Evolutionary conservation across 2,329 filamentous ascomycete species (phyloP).

Genomic region (Nemania sp.): DNA sequence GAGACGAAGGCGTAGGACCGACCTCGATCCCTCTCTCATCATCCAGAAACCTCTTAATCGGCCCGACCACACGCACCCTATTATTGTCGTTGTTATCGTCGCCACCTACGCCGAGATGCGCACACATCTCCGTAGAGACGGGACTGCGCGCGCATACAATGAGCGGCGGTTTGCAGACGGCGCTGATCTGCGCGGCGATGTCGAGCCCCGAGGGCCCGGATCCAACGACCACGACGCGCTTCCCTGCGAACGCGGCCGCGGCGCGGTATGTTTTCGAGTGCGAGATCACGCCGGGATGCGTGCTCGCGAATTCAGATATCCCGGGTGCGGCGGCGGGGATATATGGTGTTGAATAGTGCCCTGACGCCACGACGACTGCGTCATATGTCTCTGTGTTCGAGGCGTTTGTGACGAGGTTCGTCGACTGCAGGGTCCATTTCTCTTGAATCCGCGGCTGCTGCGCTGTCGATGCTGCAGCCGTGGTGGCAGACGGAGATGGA

Average conservation of each 20-base stretch:
- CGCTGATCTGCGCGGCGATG: slow-evolving; percentile 74
- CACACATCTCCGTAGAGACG: slow-evolving; percentile 50
- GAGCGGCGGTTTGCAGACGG: slow-evolving; percentile 61
- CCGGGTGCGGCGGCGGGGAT: slow-evolving; percentile 62
- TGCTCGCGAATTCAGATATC: slow-evolving; percentile 60
- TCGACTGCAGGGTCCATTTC: slow-evolving; percentile 64
- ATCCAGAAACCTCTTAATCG: slow-evolving; percentile 61
- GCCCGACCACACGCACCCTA: slow-evolving; percentile 53
- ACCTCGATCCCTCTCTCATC: slow-evolving; percentile 66
- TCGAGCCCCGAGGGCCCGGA: slow-evolving; percentile 85
- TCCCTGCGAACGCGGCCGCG: slow-evolving; percentile 62
- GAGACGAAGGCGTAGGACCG: slow-evolving; percentile 53
- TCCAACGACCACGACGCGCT: slow-evolving; percentile 82
- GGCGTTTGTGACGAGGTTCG: slow-evolving; percentile 50
- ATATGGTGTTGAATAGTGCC: slow-evolving; percentile 72
- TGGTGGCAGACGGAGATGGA: background rate
- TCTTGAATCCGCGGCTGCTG: slow-evolving; percentile 38
- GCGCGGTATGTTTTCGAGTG: slow-evolving; percentile 82
- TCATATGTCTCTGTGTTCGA: slow-evolving; percentile 61
- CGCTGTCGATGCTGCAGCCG: too few species aligned
- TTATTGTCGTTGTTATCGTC: too few species aligned
- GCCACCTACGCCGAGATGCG: slow-evolving; percentile 41
- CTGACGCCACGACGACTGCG: slow-evolving; percentile 74
- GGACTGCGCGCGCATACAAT: slow-evolving; percentile 64
- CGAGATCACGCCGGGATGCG: slow-evolving; percentile 63